Evolutionary conservation across 345 rosid genomes (phyloP).

Genomic region (Brassica nigra): DNA sequence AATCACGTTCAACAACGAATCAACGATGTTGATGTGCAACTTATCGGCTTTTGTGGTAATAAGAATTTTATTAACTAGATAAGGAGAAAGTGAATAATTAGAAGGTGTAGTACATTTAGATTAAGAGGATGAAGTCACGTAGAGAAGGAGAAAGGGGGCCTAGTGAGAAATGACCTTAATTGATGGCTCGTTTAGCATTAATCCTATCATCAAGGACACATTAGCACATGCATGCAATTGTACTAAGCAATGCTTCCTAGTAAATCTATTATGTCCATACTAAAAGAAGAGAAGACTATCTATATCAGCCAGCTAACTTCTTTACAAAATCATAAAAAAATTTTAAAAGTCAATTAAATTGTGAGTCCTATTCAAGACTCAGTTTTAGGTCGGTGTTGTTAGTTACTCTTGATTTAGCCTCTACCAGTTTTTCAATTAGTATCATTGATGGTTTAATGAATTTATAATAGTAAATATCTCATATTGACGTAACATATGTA

Average conservation of each 20-base stretch:
- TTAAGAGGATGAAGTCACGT: slow-evolving; percentile 21
- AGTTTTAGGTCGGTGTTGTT: not conserved
- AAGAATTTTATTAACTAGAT: slow-evolving; percentile 5
- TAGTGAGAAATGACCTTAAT: slow-evolving; percentile 36
- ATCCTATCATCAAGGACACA: slow-evolving; percentile 39
- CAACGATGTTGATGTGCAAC: slow-evolving; percentile 26
- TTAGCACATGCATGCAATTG: slow-evolving; percentile 42
- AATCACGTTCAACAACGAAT: not conserved
- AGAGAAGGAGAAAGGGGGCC: not conserved
- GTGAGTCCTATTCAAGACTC: not conserved
- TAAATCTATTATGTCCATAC: not conserved
- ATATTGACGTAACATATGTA: not conserved
- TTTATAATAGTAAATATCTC: not conserved
- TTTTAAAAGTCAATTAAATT: not conserved
- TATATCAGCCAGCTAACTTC: not conserved
- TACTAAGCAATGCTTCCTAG: not conserved
- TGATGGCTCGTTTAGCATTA: slow-evolving; percentile 39
- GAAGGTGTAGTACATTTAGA: slow-evolving; percentile 29
- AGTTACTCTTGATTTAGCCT: not conserved
- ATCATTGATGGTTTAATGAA: not conserved
- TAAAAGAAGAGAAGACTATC: not conserved
- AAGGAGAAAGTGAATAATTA: slow-evolving; percentile 25
- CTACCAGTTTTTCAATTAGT: not conserved
- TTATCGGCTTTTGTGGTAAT: not conserved
- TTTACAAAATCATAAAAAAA: not conserved